Base-by-base conservation (phyloP, 768 basidiomycete genomes). In the Boletus sensibilis region DNA sequence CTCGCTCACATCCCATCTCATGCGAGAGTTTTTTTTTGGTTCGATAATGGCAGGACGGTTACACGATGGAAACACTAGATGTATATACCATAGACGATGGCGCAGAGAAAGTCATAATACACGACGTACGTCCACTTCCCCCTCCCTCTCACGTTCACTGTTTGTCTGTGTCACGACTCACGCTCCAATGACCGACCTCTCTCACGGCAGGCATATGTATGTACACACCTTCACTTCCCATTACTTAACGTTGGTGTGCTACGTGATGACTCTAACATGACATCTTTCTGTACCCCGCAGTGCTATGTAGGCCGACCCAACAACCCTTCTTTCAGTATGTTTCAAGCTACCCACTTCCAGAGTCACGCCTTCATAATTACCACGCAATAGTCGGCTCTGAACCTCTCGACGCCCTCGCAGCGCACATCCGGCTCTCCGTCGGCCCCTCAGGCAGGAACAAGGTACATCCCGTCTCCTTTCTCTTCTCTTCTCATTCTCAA, bases 401-500 rank as follows among this genome's bases (percentile, higher is more conserved):
- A 68, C 84, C 88, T 0, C 74, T 94, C n/a, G 82, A 85, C 38
- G 53, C 63, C 3, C 82, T 95, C 5, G 85, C 92, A 0, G 64
- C 79, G 33, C 76, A 76, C 4, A 96, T 98, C 48, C 88, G 85
- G 81, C 70, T 72, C 25, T 86, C 89, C 0, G 79, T 84, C 0
- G 95, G 95, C 1, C 94, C 94, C 0, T 97, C 94, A 0, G 95
- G 95, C 1, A 82, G 76, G 3, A 98, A 98, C 76, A 95, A 94
- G 78, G 94, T 90, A 40, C 27, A 11, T 27, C 7, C 3, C 4
- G 14, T 20, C 16, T 12, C 5, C 25, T 10, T n/a, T 20, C 18
- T 18, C 25, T 16, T 16, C n/a, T 2, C 13, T 13, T n/a, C 10
- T 20, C 46, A 5, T 7, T 31, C 13, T 33, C 23, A 2, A 39